Conservation (phyloP, 2,329 filamentous ascomycete genomes). For the Fusarium chlamydosporum region DNA sequence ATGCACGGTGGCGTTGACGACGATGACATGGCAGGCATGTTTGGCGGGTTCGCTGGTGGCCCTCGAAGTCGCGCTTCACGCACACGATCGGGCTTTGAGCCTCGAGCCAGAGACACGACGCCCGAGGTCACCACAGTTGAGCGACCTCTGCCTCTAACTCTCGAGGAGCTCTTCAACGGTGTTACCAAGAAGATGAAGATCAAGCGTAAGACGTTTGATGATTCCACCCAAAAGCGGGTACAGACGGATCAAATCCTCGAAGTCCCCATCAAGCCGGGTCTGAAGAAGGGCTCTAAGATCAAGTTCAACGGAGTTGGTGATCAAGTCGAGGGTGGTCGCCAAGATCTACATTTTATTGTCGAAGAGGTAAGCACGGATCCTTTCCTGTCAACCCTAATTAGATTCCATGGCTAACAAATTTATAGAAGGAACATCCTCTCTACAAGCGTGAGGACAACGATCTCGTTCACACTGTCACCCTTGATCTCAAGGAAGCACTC, state of each 20-base stretch:
- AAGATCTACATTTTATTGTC: slow-evolving; percentile 95
- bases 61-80: slow-evolving; percentile 58
- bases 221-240: slow-evolving; percentile 80
- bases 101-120: slow-evolving; percentile 61
- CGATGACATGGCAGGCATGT: slow-evolving; percentile 68
- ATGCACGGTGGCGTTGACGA: slow-evolving; percentile 60
- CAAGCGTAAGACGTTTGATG: slow-evolving; percentile 94
- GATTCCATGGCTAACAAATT: slow-evolving; percentile 58
- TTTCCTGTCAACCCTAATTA: background rate
- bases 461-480: slow-evolving; percentile 80
- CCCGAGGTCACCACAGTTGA: slow-evolving; percentile 94
- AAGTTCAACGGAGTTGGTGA: slow-evolving; percentile 98
- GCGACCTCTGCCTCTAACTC: slow-evolving; percentile 80
- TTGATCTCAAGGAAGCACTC: slow-evolving; percentile 92
- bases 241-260: slow-evolving; percentile 92
- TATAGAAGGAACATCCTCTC: slow-evolving; percentile 85
- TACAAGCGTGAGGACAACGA: slow-evolving; percentile 92
- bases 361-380: slow-evolving; percentile 78
- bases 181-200: slow-evolving; percentile 98
- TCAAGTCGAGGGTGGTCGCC: slow-evolving; percentile 94
- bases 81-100: slow-evolving; percentile 59
- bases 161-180: slow-evolving; percentile 91
- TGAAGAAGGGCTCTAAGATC: slow-evolving; percentile 98
- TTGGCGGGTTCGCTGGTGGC: slow-evolving; percentile 63
- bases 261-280: slow-evolving; percentile 93